phyloP scores from a whole-genome alignment of 1,284 basidiomycete genomes.

The Takashimella tepidaria region DNA sequence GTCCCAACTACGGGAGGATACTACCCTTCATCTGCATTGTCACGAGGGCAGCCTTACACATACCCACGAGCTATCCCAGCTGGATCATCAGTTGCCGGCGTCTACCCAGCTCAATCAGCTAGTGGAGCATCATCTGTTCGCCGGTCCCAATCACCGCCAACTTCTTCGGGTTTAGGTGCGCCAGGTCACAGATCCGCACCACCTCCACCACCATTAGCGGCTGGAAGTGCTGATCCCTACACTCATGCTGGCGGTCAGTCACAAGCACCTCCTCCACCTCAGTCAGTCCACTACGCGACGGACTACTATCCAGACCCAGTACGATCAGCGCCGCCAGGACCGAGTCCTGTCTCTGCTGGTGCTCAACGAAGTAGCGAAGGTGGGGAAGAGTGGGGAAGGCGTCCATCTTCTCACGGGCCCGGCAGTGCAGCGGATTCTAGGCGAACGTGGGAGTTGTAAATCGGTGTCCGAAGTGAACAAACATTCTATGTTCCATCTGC shows the following conservation, averaged over 20 bases:
- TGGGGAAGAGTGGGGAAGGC: background rate
- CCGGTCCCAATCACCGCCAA: background rate
- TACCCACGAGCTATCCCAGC: background rate
- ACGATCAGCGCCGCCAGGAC: background rate
- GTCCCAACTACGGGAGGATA: background rate
- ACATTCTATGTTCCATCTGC: too few species aligned
- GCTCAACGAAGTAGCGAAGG: background rate
- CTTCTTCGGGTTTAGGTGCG: background rate
- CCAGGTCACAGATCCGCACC: background rate
- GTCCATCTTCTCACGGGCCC: background rate
- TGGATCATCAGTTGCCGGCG: background rate
- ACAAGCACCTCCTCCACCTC: background rate
- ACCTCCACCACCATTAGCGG: background rate
- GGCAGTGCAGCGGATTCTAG: constrained; percentile 1
- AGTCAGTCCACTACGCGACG: background rate
- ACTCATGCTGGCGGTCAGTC: too few species aligned
- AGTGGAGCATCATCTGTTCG: background rate
- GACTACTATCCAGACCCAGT: background rate
- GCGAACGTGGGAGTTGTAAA: constrained; percentile 7
- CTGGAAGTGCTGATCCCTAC: background rate
- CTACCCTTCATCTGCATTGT: background rate
- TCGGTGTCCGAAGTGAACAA: too few species aligned
- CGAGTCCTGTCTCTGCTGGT: background rate
- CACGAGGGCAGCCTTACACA: background rate
- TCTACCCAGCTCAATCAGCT: constrained; percentile 1